Evolutionary conservation across 768 basidiomycete species (phyloP).

Genomic region (Rhodotorula sphaerocarpa): DNA sequence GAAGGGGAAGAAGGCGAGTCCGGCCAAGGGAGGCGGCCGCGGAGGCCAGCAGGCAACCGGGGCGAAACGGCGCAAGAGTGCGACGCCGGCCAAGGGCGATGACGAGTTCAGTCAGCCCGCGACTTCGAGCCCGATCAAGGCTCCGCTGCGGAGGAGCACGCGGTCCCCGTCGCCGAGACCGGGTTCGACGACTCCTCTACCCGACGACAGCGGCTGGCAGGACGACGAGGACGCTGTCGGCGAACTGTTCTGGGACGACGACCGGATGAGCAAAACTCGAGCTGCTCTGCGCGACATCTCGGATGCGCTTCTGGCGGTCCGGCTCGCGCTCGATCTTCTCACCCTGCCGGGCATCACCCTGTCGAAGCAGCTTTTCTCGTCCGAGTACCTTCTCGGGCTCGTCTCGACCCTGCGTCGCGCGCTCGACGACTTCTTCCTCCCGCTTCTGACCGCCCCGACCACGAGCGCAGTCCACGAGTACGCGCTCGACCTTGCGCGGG

Average conservation of each 20-base stretch:
- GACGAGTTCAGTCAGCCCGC: slow-evolving; percentile 39
- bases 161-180: neutral
- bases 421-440: slow-evolving; percentile 69
- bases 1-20: slow-evolving; percentile 43
- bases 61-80: neutral
- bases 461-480: slow-evolving; percentile 28
- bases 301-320: slow-evolving; percentile 26
- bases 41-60: slow-evolving; percentile 6
- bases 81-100: slow-evolving; percentile 12
- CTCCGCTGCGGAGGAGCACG: neutral
- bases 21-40: neutral
- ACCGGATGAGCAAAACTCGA: neutral
- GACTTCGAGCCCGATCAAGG: neutral
- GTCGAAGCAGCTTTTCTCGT: slow-evolving; percentile 67
- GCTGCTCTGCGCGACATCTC: slow-evolving; percentile 1
- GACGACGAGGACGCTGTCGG: neutral
- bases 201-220: slow-evolving; percentile 5
- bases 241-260: neutral
- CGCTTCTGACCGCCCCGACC: slow-evolving; percentile 63
- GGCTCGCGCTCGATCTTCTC: slow-evolving; percentile 25
- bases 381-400: slow-evolving; percentile 79
- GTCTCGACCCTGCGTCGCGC: slow-evolving; percentile 69
- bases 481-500: neutral
- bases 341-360: slow-evolving; percentile 7
- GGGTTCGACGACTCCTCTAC: neutral